phyloP scores from a whole-genome alignment of 306 rosid genomes.

The Gleditsia sinensis region DNA sequence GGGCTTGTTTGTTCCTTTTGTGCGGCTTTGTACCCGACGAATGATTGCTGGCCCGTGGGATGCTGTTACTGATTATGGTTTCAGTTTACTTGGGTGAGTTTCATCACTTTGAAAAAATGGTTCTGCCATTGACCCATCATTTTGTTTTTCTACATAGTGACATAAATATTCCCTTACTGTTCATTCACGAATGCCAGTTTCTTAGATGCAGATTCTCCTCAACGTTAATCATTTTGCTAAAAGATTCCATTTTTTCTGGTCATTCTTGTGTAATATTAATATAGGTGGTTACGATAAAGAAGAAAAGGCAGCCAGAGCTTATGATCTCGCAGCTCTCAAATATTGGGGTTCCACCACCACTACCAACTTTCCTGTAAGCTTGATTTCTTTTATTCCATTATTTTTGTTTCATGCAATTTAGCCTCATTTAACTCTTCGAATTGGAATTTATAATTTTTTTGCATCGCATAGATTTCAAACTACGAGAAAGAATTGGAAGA shows the following conservation, averaged over 20 bases:
- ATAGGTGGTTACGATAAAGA: constrained; percentile 81
- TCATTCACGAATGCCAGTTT: not conserved
- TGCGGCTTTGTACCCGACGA: not conserved
- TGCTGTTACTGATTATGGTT: not conserved
- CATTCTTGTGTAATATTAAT: too few relatives aligned
- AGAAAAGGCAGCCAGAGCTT: constrained; percentile 77
- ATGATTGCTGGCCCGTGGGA: not conserved
- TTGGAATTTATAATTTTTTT: not conserved
- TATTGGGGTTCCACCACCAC: constrained; percentile 82
- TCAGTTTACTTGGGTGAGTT: too few relatives aligned
- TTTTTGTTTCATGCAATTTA: not conserved
- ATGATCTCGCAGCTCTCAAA: constrained; percentile 76
- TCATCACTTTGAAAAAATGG: constrained; percentile 70
- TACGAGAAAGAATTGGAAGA: constrained; percentile 71
- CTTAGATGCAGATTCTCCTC: not conserved
- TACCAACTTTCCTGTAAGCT: constrained; percentile 65
- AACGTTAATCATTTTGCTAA: not conserved
- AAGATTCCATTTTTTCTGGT: not conserved
- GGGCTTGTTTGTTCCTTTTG: not conserved
- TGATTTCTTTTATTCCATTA: not conserved
- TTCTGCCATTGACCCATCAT: not conserved
- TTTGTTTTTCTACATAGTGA: not conserved
- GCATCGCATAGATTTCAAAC: not conserved
- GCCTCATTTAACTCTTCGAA: too few relatives aligned
- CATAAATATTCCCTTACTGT: not conserved